These are phyloP conservation scores for Pyrenula massariospora DNA, from an alignment of 495 filamentous ascomycete species.

Conservation along the genomic window DNA sequence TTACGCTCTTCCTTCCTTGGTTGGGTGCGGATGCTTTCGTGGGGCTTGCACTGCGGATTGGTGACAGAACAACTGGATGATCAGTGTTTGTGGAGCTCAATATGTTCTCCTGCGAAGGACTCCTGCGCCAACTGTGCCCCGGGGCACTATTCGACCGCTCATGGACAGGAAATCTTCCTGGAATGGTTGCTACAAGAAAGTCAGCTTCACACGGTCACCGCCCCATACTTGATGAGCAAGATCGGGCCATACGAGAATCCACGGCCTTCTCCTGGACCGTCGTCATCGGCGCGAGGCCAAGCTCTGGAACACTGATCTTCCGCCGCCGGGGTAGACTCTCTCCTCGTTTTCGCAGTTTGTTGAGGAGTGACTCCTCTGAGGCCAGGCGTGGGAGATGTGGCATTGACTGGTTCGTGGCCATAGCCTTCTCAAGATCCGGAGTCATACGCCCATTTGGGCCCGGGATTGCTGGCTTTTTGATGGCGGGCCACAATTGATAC, in stretches of 20 bases:
- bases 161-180: conserved; percentile 53
- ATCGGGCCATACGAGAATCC: conserved; percentile 56
- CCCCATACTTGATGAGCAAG: neutral
- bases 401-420: neutral
- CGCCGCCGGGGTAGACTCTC: conserved; percentile 8
- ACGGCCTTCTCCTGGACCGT: conserved; percentile 55
- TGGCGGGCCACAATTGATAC: conserved; percentile 2
- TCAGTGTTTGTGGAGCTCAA: conserved; percentile 18
- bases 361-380: neutral
- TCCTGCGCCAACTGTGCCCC: conserved; percentile 13
- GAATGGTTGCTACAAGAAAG: conserved; percentile 52
- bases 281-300: conserved; percentile 45
- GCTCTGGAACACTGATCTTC: conserved; percentile 52
- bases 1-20: neutral
- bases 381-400: neutral
- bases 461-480: neutral
- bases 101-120: conserved; percentile 31
- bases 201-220: conserved; percentile 8
- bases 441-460: neutral
- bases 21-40: conserved; percentile 8
- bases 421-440: neutral
- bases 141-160: conserved; percentile 58
- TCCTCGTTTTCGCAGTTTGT: neutral
- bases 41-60: conserved; percentile 15
- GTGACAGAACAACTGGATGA: conserved; percentile 14